phyloP scores from a whole-genome alignment of 75 land plant genomes.

The Cunninghamia lanceolata region DNA sequence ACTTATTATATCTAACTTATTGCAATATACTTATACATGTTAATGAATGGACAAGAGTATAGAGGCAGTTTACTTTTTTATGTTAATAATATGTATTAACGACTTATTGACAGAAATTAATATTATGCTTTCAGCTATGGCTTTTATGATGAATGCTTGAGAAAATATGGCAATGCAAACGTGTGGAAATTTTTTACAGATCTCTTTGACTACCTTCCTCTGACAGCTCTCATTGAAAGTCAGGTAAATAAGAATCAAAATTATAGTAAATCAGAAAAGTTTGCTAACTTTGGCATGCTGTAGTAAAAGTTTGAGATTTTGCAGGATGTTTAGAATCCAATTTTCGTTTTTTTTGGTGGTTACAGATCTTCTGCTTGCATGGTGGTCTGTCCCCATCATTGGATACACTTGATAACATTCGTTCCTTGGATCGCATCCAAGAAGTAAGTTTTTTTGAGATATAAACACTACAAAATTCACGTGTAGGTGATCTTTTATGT shows the following conservation, averaged over 20 bases:
- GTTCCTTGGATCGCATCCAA: conserved; percentile 88
- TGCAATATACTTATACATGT: neutral
- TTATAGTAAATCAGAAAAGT: neutral
- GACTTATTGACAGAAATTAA: neutral
- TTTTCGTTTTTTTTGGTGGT: conserved; percentile 7
- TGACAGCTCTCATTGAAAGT: conserved; percentile 68
- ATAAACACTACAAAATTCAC: neutral
- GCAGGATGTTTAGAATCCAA: neutral
- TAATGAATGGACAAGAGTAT: neutral
- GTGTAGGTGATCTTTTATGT: neutral
- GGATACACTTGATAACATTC: conserved; percentile 88
- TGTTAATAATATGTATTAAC: neutral
- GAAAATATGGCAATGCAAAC: conserved; percentile 88
- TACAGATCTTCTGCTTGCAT: conserved; percentile 87
- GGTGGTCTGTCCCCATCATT: conserved; percentile 95
- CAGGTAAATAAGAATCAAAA: conserved; percentile 21
- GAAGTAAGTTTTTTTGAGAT: conserved; percentile 44
- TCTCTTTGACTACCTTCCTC: conserved; percentile 85
- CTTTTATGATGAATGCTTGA: conserved; percentile 53
- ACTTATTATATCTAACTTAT: neutral
- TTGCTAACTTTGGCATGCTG: neutral
- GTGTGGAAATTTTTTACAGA: conserved; percentile 94
- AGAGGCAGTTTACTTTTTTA: neutral
- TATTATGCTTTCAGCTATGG: conserved; percentile 36
- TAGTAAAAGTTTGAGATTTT: neutral